Evolutionary conservation across 108 stramenopile species (phyloP).

Genomic region (Aurantiochytrium sp.): DNA sequence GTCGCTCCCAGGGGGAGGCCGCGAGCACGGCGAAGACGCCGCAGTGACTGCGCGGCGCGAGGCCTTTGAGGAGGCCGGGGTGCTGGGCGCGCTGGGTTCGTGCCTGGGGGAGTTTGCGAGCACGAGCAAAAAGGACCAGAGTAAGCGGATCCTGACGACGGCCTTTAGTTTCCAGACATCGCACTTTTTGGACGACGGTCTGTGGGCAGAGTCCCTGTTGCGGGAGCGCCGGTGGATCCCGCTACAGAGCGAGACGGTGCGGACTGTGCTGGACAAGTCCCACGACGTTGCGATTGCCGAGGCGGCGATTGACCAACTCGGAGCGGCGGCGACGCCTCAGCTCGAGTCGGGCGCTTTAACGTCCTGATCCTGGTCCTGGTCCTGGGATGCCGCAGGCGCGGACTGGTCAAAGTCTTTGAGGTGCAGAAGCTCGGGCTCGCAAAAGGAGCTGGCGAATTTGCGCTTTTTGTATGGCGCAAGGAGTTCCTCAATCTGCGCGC

Average conservation of each 20-base stretch:
- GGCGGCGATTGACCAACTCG: not conserved
- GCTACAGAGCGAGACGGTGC: not conserved
- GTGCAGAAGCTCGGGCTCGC: slow-evolving; percentile 25
- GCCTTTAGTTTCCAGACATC: too few species aligned
- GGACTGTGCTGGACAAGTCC: not conserved
- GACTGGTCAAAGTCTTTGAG: not conserved
- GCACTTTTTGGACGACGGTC: not conserved
- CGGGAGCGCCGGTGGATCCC: not conserved
- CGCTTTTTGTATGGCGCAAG: not conserved
- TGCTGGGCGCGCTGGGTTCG: not conserved
- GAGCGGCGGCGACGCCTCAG: not conserved
- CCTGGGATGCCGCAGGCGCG: too few species aligned
- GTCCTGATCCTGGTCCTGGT: not conserved
- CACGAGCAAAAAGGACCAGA: not conserved
- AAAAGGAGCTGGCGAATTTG: slow-evolving; percentile 4
- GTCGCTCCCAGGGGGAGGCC: not conserved
- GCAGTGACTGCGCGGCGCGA: not conserved
- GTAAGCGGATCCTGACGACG: not conserved
- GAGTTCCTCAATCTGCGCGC: not conserved
- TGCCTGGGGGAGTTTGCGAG: not conserved
- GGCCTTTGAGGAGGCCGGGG: not conserved
- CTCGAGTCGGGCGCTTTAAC: not conserved
- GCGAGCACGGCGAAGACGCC: not conserved
- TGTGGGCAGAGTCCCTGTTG: slow-evolving; percentile 5
- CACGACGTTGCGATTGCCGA: not conserved